Evolutionary conservation across 164 flowering plant genomes (phyloP).

Genomic region (Magnolia officinalis): DNA sequence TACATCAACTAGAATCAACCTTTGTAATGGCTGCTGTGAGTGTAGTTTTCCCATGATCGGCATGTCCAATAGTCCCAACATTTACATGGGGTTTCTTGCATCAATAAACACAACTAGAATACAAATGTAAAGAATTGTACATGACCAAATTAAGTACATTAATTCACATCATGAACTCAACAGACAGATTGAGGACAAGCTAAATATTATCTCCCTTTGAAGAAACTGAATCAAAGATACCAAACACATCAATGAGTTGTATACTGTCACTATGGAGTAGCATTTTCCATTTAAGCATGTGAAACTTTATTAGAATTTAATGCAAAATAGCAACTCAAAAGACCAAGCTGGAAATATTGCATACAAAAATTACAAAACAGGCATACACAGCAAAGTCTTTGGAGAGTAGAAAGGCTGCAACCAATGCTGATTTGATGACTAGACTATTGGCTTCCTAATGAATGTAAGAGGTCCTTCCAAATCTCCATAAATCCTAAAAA

Average conservation of each 20-base stretch:
- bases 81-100: constrained; percentile 92
- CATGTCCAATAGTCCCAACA: constrained; percentile 97
- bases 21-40: constrained; percentile 94
- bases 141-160: not conserved
- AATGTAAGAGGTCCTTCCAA: too few relatives aligned
- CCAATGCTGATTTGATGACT: not conserved
- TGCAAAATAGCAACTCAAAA: not conserved
- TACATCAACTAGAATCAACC: constrained; percentile 32
- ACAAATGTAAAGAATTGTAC: not conserved
- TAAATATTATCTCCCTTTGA: not conserved
- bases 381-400: not conserved
- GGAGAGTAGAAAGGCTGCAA: not conserved
- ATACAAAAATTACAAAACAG: not conserved
- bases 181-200: not conserved
- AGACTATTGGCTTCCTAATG: not conserved
- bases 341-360: not conserved
- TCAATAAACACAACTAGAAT: constrained; percentile 1
- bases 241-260: not conserved
- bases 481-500: too few relatives aligned
- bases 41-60: constrained; percentile 98
- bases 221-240: not conserved
- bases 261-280: not conserved
- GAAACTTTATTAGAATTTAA: not conserved
- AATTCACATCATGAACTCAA: not conserved
- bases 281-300: not conserved